A percentile compares a stretch with the other conserved stretches of the same genome.
phyloP scores from a whole-genome alignment of 805 yeast species.

The Barnettozyma sucrosica region DNA sequence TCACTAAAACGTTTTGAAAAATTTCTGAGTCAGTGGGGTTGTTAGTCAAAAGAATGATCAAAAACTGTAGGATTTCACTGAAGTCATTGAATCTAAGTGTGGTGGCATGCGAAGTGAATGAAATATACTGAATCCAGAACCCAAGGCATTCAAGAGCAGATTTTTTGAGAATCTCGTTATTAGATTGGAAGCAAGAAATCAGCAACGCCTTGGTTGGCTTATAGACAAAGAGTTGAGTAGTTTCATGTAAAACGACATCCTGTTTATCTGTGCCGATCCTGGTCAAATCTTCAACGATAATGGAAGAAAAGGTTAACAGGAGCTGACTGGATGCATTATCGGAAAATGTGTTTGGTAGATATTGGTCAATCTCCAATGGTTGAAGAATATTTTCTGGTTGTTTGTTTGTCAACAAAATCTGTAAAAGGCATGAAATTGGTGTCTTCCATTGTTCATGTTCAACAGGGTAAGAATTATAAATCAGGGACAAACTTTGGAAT shows the following conservation, averaged over 20 bases:
- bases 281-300: slow-evolving; percentile 46
- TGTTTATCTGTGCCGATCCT: slow-evolving; percentile 27
- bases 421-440: slow-evolving; percentile 32
- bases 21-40: slow-evolving; percentile 10
- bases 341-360: slow-evolving; percentile 4
- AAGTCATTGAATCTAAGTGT: slow-evolving; percentile 20
- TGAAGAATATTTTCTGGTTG: slow-evolving; percentile 7
- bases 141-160: slow-evolving; percentile 29
- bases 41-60: slow-evolving; percentile 11
- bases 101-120: slow-evolving; percentile 29
- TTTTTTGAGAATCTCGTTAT: slow-evolving; percentile 7
- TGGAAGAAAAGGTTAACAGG: slow-evolving; percentile 35
- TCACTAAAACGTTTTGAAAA: slow-evolving; percentile 11
- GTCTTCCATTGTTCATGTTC: slow-evolving; percentile 34
- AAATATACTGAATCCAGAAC: slow-evolving; percentile 34
- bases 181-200: slow-evolving; percentile 11
- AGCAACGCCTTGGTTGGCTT: slow-evolving; percentile 25
- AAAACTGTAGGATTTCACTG: slow-evolving; percentile 17
- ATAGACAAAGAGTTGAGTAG: slow-evolving; percentile 33
- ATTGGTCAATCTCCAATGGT: slow-evolving; percentile 10
- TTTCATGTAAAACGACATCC: slow-evolving; percentile 31
- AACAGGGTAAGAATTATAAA: slow-evolving; percentile 31
- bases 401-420: slow-evolving; percentile 13
- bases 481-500: slow-evolving; percentile 46
- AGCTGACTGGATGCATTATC: slow-evolving; percentile 12